Conservation (phyloP, 2,329 filamentous ascomycete genomes). For the Phaeosphaeriaceae sp. region DNA sequence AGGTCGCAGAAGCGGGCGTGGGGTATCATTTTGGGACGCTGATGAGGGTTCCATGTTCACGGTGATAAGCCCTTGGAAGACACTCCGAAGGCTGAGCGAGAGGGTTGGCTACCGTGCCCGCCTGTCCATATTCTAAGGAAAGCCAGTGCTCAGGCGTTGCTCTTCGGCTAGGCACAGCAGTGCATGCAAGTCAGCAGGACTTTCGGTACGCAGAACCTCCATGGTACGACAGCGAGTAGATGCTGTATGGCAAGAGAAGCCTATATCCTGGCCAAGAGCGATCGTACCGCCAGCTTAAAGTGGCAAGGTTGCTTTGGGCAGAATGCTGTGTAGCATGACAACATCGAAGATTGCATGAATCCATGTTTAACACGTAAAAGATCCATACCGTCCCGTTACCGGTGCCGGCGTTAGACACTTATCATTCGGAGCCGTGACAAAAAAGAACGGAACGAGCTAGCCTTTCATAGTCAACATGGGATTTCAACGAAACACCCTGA, state of each 20-base stretch:
- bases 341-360: neutral
- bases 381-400: neutral
- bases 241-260: neutral
- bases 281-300: neutral
- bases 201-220: neutral
- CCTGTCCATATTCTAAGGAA: neutral
- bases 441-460: neutral
- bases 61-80: neutral
- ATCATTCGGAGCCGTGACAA: neutral
- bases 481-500: neutral
- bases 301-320: neutral
- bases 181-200: slow-evolving; percentile 1
- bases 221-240: neutral
- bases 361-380: neutral
- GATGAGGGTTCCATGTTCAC: slow-evolving; percentile 3
- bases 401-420: neutral
- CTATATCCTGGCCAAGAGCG: neutral
- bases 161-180: neutral
- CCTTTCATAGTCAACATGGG: neutral
- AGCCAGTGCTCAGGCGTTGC: neutral
- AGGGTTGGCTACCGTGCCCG: neutral
- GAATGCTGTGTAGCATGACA: neutral
- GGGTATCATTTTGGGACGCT: slow-evolving; percentile 4
- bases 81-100: neutral
- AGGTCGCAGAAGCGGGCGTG: slow-evolving; percentile 14